Evolutionary conservation across 2,329 filamentous ascomycete species (phyloP).

Genomic region (Periglandula ipomoeae): DNA sequence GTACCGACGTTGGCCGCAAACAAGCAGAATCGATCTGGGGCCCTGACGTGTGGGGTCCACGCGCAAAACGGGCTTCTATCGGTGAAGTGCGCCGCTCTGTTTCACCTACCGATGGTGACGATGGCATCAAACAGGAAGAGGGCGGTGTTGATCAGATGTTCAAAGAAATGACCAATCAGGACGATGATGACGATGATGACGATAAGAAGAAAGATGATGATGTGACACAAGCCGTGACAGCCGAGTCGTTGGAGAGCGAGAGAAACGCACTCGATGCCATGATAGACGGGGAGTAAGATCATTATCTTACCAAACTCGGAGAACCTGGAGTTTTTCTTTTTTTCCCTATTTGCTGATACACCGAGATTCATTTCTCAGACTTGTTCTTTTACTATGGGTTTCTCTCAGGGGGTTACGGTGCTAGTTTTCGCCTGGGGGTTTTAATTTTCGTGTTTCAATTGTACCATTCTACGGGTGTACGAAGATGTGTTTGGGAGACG

Average conservation of each 20-base stretch:
- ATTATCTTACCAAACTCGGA: background rate
- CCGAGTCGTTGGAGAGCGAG: constrained; percentile 35
- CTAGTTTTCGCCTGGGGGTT: background rate
- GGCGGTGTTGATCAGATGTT: constrained; percentile 47
- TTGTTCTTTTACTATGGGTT: background rate
- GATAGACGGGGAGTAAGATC: constrained; percentile 30
- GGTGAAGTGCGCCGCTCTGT: constrained; percentile 17
- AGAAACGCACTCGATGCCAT: constrained; percentile 38
- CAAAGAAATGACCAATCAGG: constrained; percentile 45
- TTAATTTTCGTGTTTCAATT: background rate
- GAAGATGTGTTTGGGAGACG: background rate
- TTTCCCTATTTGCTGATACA: background rate
- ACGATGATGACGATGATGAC: constrained; percentile 39
- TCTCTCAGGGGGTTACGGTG: background rate
- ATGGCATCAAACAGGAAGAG: constrained; percentile 30
- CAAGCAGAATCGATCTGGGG: constrained; percentile 44
- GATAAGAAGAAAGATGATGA: constrained; percentile 26
- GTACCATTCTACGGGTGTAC: constrained; percentile 1
- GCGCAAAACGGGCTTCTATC: constrained; percentile 18
- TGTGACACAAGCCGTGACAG: constrained; percentile 26
- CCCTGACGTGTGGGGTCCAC: constrained; percentile 34
- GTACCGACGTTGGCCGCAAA: constrained; percentile 40
- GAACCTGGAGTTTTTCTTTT: background rate
- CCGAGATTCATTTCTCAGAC: background rate
- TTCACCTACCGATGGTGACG: constrained; percentile 18